These are phyloP conservation scores for Acacia confusa DNA, from an alignment of 306 rosid species.

Conservation along the genomic window DNA sequence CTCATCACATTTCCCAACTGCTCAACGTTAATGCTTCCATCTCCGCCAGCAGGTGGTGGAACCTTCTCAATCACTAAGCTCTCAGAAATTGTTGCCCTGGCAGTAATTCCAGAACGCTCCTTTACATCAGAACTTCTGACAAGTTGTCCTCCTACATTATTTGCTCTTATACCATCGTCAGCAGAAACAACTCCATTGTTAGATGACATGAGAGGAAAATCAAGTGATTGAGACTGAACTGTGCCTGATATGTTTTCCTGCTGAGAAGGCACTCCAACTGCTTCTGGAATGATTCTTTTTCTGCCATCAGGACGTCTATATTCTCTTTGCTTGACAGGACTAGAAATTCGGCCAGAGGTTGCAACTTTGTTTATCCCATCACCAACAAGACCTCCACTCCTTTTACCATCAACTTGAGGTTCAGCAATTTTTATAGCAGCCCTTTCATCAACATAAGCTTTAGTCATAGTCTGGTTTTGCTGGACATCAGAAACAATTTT, in stretches of 20 bases:
- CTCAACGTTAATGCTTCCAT: conserved; percentile 66
- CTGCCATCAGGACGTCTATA: conserved; percentile 97
- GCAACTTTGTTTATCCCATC: conserved; percentile 60
- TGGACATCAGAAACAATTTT: conserved; percentile 65
- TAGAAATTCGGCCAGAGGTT: conserved; percentile 58
- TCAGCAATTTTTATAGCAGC: conserved; percentile 52
- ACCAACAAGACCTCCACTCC: conserved; percentile 51
- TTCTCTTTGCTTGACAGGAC: conserved; percentile 97
- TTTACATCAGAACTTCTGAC: conserved; percentile 57
- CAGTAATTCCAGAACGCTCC: conserved; percentile 76
- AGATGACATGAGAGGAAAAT: conserved; percentile 58
- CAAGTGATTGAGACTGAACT: conserved; percentile 58
- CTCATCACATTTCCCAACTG: conserved; percentile 57
- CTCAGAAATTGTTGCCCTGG: conserved; percentile 85
- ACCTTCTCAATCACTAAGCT: conserved; percentile 90
- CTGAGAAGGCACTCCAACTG: conserved; percentile 84
- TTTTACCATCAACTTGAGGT: conserved; percentile 63
- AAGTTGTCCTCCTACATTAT: conserved; percentile 51
- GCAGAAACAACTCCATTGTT: conserved; percentile 49
- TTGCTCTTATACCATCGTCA: conserved; percentile 55
- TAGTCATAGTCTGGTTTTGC: conserved; percentile 52
- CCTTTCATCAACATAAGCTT: conserved; percentile 50
- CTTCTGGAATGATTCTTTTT: conserved; percentile 96
- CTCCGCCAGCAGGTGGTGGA: conserved; percentile 48
- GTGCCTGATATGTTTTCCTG: conserved; percentile 66